Percentiles rank a stretch among this genome's conserved stretches.
Conservation (phyloP, 148 eudicot genomes). For the Chenopodium suecicum region DNA sequence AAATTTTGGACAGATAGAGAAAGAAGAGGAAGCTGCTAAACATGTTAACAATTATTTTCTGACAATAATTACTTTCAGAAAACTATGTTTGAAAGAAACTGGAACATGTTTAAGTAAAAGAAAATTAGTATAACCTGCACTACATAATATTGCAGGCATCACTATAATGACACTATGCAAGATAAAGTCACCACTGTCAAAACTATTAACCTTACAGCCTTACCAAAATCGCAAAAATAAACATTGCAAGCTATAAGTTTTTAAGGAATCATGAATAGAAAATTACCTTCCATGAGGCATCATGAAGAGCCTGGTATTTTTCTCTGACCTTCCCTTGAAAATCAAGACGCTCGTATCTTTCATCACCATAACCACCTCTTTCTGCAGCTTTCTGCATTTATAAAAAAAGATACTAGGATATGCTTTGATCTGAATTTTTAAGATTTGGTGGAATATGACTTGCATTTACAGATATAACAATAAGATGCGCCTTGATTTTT, state of each 20-base stretch:
- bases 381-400: conserved; percentile 84
- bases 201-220: not conserved
- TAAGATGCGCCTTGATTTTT: not conserved
- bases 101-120: not conserved
- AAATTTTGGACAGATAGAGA: not conserved
- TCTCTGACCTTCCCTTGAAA: conserved; percentile 78
- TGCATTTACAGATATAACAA: not conserved
- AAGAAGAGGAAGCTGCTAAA: not conserved
- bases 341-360: conserved; percentile 90
- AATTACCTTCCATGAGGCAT: conserved; percentile 81
- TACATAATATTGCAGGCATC: not conserved
- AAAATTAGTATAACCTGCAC: not conserved
- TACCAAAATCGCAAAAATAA: not conserved
- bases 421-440: not conserved
- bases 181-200: not conserved
- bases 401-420: not conserved
- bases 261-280: not conserved
- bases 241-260: not conserved
- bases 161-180: not conserved
- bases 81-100: not conserved
- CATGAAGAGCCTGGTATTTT: conserved; percentile 59
- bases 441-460: not conserved
- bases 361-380: conserved; percentile 97
- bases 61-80: not conserved
- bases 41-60: not conserved